Percentiles rank a stretch among this genome's conserved stretches.
These are phyloP conservation scores for Fusarium sp. DNA, from an alignment of 2,329 filamentous ascomycete species.

Conservation along the genomic window DNA sequence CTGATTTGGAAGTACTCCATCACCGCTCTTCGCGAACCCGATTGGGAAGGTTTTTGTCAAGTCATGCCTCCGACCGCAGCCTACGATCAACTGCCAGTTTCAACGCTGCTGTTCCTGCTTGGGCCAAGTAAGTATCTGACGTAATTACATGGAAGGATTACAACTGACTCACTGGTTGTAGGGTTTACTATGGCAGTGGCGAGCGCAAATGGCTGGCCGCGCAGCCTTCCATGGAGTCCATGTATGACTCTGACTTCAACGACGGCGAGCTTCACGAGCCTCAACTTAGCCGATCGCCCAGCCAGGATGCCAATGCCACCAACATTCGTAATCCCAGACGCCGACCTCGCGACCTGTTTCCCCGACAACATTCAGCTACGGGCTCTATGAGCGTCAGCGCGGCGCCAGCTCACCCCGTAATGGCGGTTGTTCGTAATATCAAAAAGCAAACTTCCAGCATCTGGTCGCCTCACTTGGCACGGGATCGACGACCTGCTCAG, in stretches of 20 bases:
- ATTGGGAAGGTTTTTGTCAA: conserved; percentile 64
- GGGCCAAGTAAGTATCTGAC: conserved; percentile 60
- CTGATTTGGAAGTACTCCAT: conserved; percentile 67
- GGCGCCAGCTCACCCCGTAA: conserved; percentile 47
- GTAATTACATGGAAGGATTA: background rate
- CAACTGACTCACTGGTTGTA: conserved; percentile 47
- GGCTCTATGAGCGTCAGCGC: conserved; percentile 61
- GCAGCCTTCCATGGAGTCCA: conserved; percentile 58
- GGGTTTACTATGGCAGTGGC: conserved; percentile 77
- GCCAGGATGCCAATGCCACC: conserved; percentile 60
- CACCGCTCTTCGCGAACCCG: conserved; percentile 66
- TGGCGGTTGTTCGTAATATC: conserved; percentile 47
- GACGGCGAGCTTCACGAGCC: conserved; percentile 62
- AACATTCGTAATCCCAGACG: conserved; percentile 60
- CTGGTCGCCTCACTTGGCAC: conserved; percentile 79
- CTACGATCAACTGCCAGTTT: conserved; percentile 65
- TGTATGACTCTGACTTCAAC: conserved; percentile 58
- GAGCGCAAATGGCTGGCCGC: conserved; percentile 65
- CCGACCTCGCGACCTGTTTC: conserved; percentile 54
- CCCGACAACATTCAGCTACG: conserved; percentile 25
- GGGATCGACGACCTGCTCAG: conserved; percentile 69
- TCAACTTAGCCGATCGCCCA: conserved; percentile 61
- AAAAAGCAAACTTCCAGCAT: conserved; percentile 69
- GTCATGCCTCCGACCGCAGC: conserved; percentile 63
- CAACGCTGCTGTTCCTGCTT: conserved; percentile 61